Evolutionary conservation across 495 filamentous ascomycete genomes (phyloP).

Genomic region (Viridothelium virens): DNA sequence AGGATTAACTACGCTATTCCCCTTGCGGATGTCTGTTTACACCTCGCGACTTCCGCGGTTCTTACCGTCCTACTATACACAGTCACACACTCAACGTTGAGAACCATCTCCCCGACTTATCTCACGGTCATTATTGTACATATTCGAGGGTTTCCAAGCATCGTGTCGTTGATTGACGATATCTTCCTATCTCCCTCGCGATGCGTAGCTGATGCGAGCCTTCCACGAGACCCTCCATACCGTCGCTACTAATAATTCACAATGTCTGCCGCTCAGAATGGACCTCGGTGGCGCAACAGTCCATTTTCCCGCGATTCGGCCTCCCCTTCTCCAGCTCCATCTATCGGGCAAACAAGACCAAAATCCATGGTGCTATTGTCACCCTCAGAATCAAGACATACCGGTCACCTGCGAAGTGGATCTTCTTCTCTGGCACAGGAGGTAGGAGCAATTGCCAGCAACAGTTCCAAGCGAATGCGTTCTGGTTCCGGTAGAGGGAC

Average conservation of each 20-base stretch:
- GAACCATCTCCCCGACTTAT: not conserved
- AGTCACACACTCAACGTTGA: not conserved
- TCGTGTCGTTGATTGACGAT: not conserved
- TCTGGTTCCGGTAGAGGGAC: slow-evolving; percentile 53
- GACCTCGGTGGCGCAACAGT: slow-evolving; percentile 57
- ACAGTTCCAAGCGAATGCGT: slow-evolving; percentile 43
- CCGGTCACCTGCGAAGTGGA: slow-evolving; percentile 49
- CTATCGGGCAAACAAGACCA: slow-evolving; percentile 48
- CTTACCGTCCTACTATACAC: not conserved
- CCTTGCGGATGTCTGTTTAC: slow-evolving; percentile 10
- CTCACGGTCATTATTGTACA: not conserved
- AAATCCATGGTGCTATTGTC: slow-evolving; percentile 65
- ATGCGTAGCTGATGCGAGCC: not conserved
- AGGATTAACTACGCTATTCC: not conserved
- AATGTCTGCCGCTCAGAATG: slow-evolving; percentile 39
- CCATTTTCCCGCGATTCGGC: slow-evolving; percentile 60
- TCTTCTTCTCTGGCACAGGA: slow-evolving; percentile 45
- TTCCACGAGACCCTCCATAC: not conserved
- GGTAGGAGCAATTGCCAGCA: slow-evolving; percentile 31
- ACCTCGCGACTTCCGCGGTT: slow-evolving; percentile 9
- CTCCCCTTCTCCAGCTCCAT: slow-evolving; percentile 54
- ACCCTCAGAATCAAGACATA: slow-evolving; percentile 38
- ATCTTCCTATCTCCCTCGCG: not conserved
- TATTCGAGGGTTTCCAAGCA: not conserved
- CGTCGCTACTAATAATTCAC: slow-evolving; percentile 14